These are phyloP conservation scores for Pistacia atlantica DNA, from an alignment of 345 rosid species.

Conservation along the genomic window DNA sequence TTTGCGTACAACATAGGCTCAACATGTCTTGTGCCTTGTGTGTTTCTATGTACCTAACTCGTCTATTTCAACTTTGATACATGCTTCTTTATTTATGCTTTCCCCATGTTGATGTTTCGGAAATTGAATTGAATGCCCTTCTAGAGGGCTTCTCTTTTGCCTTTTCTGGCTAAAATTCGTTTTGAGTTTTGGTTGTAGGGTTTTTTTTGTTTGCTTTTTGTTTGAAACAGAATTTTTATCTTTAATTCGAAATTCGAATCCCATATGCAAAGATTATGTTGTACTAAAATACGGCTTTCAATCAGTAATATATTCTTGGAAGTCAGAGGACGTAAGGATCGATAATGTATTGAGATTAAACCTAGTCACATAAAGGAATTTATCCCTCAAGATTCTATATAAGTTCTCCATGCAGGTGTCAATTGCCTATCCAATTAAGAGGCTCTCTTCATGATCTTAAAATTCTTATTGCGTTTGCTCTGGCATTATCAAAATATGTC, in stretches of 20 bases:
- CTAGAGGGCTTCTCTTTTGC: slow-evolving; percentile 13
- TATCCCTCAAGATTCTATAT: slow-evolving; percentile 18
- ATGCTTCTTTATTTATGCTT: background rate
- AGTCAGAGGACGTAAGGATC: slow-evolving; percentile 12
- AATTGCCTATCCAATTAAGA: no score
- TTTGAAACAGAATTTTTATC: background rate
- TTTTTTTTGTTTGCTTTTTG: slow-evolving; percentile 11
- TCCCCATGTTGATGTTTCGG: background rate
- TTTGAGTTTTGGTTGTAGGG: background rate
- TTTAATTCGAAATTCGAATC: background rate
- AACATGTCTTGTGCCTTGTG: background rate
- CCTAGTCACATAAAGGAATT: slow-evolving; percentile 19
- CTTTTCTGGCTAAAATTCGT: slow-evolving; percentile 20
- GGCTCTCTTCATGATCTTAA: no score
- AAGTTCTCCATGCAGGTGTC: background rate
- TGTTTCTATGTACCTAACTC: background rate
- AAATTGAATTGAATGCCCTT: background rate
- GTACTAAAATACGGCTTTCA: background rate
- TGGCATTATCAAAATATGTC: no score
- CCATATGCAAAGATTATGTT: background rate
- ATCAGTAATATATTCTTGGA: slow-evolving; percentile 28
- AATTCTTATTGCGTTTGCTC: no score
- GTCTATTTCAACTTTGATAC: background rate
- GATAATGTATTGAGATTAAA: background rate
- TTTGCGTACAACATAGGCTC: slow-evolving; percentile 14